phyloP scores from a whole-genome alignment of 441 rosid genomes.

The Kokia cookei region DNA sequence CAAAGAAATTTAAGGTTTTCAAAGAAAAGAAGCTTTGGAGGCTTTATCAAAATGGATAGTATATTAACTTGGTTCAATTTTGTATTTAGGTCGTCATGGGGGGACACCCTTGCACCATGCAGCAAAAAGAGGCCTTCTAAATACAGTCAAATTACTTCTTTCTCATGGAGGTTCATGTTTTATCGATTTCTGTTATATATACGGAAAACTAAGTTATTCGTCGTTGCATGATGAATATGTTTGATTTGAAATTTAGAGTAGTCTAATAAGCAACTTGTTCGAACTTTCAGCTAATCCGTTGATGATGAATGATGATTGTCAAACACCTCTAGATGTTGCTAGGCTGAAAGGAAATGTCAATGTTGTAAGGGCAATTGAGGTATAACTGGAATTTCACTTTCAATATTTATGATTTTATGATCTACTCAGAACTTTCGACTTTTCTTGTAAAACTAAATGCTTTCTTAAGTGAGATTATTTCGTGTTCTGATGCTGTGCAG shows the following conservation, averaged over 20 bases:
- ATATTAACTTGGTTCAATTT: not conserved
- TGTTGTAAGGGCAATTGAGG: slow-evolving; percentile 89
- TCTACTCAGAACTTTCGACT: not conserved
- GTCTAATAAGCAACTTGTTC: not conserved
- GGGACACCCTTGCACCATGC: slow-evolving; percentile 97
- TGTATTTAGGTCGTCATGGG: slow-evolving; percentile 54
- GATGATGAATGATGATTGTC: slow-evolving; percentile 83
- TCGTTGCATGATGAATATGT: not conserved
- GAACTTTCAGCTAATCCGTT: slow-evolving; percentile 71
- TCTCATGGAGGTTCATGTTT: slow-evolving; percentile 59
- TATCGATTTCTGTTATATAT: not conserved
- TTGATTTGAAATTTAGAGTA: not conserved
- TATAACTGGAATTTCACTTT: slow-evolving; percentile 6
- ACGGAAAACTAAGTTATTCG: not conserved
- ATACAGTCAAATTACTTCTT: slow-evolving; percentile 75
- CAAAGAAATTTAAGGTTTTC: not conserved
- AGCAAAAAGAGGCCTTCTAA: slow-evolving; percentile 81
- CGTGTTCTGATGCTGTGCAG: slow-evolving; percentile 30
- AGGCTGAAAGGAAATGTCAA: slow-evolving; percentile 59
- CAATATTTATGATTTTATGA: not conserved
- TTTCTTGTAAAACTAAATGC: not conserved
- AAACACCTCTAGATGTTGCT: slow-evolving; percentile 83
- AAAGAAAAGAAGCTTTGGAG: not conserved
- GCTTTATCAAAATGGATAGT: not conserved
- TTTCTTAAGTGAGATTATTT: not conserved